These are phyloP conservation scores for Ceratocystis harringtonii DNA, from an alignment of 2,329 filamentous ascomycete species.

Conservation along the genomic window DNA sequence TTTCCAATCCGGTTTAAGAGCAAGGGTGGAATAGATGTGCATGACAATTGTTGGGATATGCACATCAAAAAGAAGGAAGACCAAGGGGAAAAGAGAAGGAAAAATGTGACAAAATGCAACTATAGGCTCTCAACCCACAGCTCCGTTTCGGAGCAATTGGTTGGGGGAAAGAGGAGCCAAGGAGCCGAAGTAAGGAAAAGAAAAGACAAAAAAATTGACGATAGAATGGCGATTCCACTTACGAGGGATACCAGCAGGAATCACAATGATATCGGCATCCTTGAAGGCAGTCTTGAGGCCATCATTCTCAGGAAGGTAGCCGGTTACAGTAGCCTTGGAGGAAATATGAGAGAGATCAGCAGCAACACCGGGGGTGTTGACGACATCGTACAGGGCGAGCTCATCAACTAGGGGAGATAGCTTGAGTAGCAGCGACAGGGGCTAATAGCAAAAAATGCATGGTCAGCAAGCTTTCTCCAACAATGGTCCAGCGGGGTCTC, in stretches of 20 bases:
- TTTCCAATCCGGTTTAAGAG: not conserved
- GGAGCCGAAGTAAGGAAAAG: not conserved
- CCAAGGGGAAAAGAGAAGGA: not conserved
- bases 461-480: conserved; percentile 17
- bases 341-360: conserved; percentile 97
- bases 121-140: not conserved
- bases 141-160: conserved; percentile 5
- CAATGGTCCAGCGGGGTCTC: conserved; percentile 6
- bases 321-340: conserved; percentile 69
- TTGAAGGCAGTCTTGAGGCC: conserved; percentile 80
- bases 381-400: conserved; percentile 96
- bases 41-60: conserved; percentile 2
- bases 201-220: not conserved
- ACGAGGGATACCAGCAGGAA: conserved; percentile 96
- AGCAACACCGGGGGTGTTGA: conserved; percentile 93
- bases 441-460: conserved; percentile 36
- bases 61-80: conserved; percentile 6
- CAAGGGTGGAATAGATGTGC: not conserved
- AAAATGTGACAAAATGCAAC: not conserved
- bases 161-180: conserved; percentile 11
- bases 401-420: conserved; percentile 74
- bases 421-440: conserved; percentile 92
- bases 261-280: conserved; percentile 89
- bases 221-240: conserved; percentile 27
- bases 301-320: conserved; percentile 73